phyloP scores from a whole-genome alignment of 495 filamentous ascomycete genomes.

The Aspergillus cavernicola region DNA sequence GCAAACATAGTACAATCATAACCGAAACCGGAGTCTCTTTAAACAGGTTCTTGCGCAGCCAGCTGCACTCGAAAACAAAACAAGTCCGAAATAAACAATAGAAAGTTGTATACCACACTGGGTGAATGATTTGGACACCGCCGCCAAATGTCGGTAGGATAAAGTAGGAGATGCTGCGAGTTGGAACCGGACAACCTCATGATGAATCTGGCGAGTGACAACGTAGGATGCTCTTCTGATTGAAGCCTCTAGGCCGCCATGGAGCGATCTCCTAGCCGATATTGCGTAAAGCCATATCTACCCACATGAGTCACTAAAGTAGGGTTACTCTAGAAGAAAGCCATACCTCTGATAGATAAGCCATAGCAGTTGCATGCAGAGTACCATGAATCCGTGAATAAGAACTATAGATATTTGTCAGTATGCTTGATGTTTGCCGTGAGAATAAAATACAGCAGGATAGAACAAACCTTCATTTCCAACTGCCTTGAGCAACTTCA shows the following conservation, averaged over 20 bases:
- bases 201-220: too few relatives aligned
- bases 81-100: background rate
- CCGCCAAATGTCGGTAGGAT: background rate
- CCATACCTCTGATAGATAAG: constrained; percentile 7
- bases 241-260: too few relatives aligned
- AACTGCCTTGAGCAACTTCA: constrained; percentile 12
- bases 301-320: background rate
- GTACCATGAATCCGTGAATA: constrained; percentile 6
- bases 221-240: too few relatives aligned
- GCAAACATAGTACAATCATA: background rate
- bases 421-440: background rate
- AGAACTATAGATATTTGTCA: constrained; percentile 1
- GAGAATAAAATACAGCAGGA: background rate
- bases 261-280: background rate
- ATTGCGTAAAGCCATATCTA: background rate
- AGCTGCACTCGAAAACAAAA: background rate
- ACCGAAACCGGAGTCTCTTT: background rate
- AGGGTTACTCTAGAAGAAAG: background rate
- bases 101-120: background rate
- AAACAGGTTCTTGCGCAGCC: background rate
- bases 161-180: too few relatives aligned
- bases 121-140: background rate
- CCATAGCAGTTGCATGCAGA: constrained; percentile 7
- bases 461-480: constrained; percentile 32
- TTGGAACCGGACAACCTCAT: too few relatives aligned